Percentiles rank a stretch among this genome's conserved stretches.
Evolutionary conservation across 352 stramenopile species (phyloP).

Genomic region (Pilasporangium apinafurcum): DNA sequence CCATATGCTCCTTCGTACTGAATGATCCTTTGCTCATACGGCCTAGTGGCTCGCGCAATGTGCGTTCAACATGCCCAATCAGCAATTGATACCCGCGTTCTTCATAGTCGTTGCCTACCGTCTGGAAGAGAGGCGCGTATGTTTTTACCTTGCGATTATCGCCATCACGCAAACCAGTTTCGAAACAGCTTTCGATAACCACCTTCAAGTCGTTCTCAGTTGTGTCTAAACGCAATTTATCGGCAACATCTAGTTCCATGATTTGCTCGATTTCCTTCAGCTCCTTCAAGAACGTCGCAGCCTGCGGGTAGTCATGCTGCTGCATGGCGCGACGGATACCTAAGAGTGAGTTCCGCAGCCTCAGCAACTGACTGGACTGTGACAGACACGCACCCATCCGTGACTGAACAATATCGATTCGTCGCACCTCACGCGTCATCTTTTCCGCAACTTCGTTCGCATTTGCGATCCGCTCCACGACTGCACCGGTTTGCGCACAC

Average conservation of each 20-base stretch:
- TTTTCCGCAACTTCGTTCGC: constrained; percentile 87
- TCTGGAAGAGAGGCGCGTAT: constrained; percentile 76
- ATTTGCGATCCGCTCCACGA: constrained; percentile 80
- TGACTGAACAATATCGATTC: constrained; percentile 76
- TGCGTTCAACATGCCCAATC: constrained; percentile 31
- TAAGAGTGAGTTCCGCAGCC: constrained; percentile 69
- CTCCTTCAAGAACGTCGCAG: constrained; percentile 65
- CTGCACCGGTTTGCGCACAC: constrained; percentile 65
- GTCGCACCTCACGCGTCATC: constrained; percentile 83
- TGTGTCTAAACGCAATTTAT: constrained; percentile 79
- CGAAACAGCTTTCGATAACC: constrained; percentile 68
- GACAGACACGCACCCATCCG: constrained; percentile 50
- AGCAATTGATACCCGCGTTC: constrained; percentile 55
- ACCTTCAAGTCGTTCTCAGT: constrained; percentile 80
- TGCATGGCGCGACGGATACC: constrained; percentile 74
- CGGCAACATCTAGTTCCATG: constrained; percentile 71
- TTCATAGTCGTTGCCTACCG: constrained; percentile 60
- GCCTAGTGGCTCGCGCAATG: constrained; percentile 25
- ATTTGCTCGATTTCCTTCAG: constrained; percentile 71
- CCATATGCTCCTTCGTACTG: constrained; percentile 72
- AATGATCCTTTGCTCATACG: constrained; percentile 36
- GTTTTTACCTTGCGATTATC: constrained; percentile 43
- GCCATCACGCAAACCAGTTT: constrained; percentile 32
- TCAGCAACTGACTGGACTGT: constrained; percentile 66
- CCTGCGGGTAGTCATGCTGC: constrained; percentile 60